phyloP scores from a whole-genome alignment of 1,139 yeast species.

The Kurtzmaniella natalensis region DNA sequence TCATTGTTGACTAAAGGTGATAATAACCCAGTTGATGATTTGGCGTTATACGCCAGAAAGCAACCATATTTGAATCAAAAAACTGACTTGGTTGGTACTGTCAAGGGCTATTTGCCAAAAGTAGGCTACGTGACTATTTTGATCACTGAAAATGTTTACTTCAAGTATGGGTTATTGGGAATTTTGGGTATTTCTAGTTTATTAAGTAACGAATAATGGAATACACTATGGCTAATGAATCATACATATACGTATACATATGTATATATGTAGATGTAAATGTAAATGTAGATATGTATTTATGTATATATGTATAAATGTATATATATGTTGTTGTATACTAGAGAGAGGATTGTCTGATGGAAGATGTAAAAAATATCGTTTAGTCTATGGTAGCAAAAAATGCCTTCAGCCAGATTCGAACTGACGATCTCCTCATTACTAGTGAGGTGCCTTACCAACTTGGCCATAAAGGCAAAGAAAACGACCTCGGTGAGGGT shows the following conservation, averaged over 20 bases:
- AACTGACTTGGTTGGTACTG: slow-evolving; percentile 82
- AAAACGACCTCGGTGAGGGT: slow-evolving; percentile 37
- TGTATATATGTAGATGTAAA: no score
- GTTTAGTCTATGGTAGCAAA: no score
- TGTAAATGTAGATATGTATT: no score
- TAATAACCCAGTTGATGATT: slow-evolving; percentile 88
- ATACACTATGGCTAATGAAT: no score
- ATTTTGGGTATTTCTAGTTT: slow-evolving; percentile 58
- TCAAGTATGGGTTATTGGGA: slow-evolving; percentile 68
- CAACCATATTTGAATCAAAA: slow-evolving; percentile 74
- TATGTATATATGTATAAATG: no score
- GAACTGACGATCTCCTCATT: slow-evolving; percentile 89
- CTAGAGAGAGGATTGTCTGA: no score
- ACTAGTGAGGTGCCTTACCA: slow-evolving; percentile 93
- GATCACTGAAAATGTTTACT: slow-evolving; percentile 82
- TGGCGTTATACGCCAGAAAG: slow-evolving; percentile 74
- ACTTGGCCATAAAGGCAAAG: slow-evolving; percentile 63
- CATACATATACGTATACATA: no score
- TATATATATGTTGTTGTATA: no score
- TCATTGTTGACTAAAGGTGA: slow-evolving; percentile 91
- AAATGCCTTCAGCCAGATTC: slow-evolving; percentile 81
- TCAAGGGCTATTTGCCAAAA: slow-evolving; percentile 86
- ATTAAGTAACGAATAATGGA: slow-evolving; percentile 40
- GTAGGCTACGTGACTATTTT: slow-evolving; percentile 89
- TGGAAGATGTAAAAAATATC: no score